Percentiles rank a stretch among this genome's conserved stretches.
phyloP scores from a whole-genome alignment of 1,284 basidiomycete genomes.

The Melampsora larici-populina region DNA sequence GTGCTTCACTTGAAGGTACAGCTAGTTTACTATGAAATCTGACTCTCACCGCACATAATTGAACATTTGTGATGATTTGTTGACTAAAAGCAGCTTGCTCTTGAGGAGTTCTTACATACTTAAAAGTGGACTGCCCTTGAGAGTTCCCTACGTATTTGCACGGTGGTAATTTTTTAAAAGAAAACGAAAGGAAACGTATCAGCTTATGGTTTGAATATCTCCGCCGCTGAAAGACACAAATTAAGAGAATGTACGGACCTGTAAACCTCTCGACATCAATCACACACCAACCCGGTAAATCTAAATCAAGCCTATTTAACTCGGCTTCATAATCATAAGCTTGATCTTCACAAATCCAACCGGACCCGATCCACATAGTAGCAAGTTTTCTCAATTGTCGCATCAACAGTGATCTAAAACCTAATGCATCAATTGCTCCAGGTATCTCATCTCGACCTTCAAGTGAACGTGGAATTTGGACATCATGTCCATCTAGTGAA shows the following conservation, averaged over 20 bases:
- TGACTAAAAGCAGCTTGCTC: slow-evolving; percentile 39
- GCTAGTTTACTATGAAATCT: slow-evolving; percentile 41
- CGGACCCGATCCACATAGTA: slow-evolving; percentile 18
- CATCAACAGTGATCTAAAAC: slow-evolving; percentile 38
- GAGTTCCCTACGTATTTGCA: background rate
- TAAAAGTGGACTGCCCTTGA: background rate
- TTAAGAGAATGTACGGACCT: background rate
- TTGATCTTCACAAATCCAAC: slow-evolving; percentile 19
- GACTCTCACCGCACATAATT: slow-evolving; percentile 40
- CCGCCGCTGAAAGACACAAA: background rate
- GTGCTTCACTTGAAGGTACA: slow-evolving; percentile 23
- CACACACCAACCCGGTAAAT: slow-evolving; percentile 34
- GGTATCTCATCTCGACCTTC: slow-evolving; percentile 27
- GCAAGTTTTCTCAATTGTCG: slow-evolving; percentile 39
- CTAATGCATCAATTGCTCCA: slow-evolving; percentile 26
- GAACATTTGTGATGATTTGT: slow-evolving; percentile 43
- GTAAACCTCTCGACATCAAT: slow-evolving; percentile 35
- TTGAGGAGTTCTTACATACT: slow-evolving; percentile 14
- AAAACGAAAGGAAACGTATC: background rate
- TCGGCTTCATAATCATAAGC: slow-evolving; percentile 27
- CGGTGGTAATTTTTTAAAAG: background rate
- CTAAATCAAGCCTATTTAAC: slow-evolving; percentile 26
- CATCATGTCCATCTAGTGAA: slow-evolving; percentile 35
- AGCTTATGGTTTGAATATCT: background rate
- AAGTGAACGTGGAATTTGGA: slow-evolving; percentile 16